phyloP scores from a whole-genome alignment of 371 early-diverging fungal genomes.

The Rhizopus stolonifer region DNA sequence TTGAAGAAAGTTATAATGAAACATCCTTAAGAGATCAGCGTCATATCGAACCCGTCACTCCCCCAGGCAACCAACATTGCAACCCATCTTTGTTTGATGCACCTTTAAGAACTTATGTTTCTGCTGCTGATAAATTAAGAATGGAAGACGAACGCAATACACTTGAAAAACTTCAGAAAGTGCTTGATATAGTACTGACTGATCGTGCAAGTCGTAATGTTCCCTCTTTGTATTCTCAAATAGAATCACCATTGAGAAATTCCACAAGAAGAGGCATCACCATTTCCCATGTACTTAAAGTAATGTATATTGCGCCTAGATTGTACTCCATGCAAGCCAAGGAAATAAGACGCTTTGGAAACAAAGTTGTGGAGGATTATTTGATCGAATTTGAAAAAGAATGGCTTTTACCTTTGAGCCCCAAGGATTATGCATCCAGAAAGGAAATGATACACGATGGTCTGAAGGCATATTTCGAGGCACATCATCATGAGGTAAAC shows the following conservation, averaged over 20 bases:
- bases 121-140: conserved; percentile 25
- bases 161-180: conserved; percentile 27
- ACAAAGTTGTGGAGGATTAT: conserved; percentile 30
- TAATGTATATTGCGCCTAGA: conserved; percentile 32
- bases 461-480: conserved; percentile 25
- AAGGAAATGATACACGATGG: conserved; percentile 16
- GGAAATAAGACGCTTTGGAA: conserved; percentile 26
- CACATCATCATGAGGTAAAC: conserved; percentile 11
- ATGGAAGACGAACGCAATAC: conserved; percentile 29
- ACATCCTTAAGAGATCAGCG: neutral
- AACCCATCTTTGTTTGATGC: neutral
- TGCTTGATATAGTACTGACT: conserved; percentile 36
- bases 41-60: conserved; percentile 14
- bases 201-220: conserved; percentile 35
- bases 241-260: conserved; percentile 33
- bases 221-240: conserved; percentile 38
- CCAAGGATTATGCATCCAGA: conserved; percentile 32
- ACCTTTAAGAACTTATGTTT: conserved; percentile 16
- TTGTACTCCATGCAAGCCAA: conserved; percentile 31
- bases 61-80: conserved; percentile 4
- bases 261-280: conserved; percentile 32
- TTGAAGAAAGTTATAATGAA: neutral
- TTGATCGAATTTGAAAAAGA: conserved; percentile 25
- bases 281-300: conserved; percentile 28
- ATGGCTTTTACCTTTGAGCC: conserved; percentile 32